phyloP scores from a whole-genome alignment of 2,329 filamentous ascomycete genomes.

The Drechslera avenae region DNA sequence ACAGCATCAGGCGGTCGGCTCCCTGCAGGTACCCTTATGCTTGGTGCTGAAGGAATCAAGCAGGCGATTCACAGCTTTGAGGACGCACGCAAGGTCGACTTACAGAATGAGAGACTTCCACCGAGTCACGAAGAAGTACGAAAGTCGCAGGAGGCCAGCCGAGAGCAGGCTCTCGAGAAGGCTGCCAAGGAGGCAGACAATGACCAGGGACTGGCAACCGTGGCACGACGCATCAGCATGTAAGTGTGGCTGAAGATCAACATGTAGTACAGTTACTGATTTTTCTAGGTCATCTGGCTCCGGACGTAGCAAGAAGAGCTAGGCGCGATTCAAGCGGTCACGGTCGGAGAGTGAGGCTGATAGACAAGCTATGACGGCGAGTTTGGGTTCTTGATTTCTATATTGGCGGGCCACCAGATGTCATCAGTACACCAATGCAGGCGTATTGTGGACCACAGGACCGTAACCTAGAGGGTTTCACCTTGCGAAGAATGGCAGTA shows the following conservation, averaged over 20 bases:
- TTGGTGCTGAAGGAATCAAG: constrained; percentile 97
- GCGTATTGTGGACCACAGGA: constrained; percentile 32
- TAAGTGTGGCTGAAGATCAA: constrained; percentile 60
- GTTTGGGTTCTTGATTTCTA: constrained; percentile 22
- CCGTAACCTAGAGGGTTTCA: constrained; percentile 34
- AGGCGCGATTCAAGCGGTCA: constrained; percentile 28
- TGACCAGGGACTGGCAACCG: constrained; percentile 81
- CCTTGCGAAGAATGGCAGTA: constrained; percentile 38
- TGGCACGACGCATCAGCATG: constrained; percentile 95
- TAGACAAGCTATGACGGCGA: constrained; percentile 3
- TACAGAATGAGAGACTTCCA: constrained; percentile 94
- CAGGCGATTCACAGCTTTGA: constrained; percentile 97
- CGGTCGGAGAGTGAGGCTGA: constrained; percentile 20
- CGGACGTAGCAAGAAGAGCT: constrained; percentile 42
- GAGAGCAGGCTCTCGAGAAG: constrained; percentile 81
- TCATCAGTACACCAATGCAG: constrained; percentile 35
- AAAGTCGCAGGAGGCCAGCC: constrained; percentile 79
- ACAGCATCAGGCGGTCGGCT: constrained; percentile 91
- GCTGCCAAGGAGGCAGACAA: constrained; percentile 90
- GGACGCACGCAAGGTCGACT: constrained; percentile 92
- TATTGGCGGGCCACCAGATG: constrained; percentile 28
- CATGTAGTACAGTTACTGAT: constrained; percentile 20
- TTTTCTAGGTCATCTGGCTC: constrained; percentile 49
- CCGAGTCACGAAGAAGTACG: constrained; percentile 91
- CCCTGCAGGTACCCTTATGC: constrained; percentile 94